Conservation (phyloP, 2,329 filamentous ascomycete genomes). For the Colletotrichum euphorbiae region DNA sequence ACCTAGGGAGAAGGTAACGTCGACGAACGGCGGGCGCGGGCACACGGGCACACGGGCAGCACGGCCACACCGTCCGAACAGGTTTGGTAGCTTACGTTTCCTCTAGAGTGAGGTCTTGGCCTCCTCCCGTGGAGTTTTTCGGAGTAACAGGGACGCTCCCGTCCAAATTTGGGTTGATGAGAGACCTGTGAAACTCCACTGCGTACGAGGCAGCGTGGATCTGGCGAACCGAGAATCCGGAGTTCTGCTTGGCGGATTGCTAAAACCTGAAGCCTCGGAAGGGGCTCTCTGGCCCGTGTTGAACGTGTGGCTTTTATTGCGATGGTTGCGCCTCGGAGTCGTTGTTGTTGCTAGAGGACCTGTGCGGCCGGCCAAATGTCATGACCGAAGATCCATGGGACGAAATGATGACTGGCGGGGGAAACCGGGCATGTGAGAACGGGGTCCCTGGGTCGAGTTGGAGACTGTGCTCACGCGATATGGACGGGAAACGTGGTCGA, state of each 20-base stretch:
- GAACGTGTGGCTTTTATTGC: background rate
- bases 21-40: constrained; percentile 36
- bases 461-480: constrained; percentile 10
- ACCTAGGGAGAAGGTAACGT: constrained; percentile 20
- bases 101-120: constrained; percentile 34
- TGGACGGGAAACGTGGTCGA: background rate
- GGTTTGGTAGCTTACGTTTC: constrained; percentile 39
- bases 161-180: constrained; percentile 28
- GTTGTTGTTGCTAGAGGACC: constrained; percentile 19
- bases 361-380: constrained; percentile 27
- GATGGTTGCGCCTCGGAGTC: background rate
- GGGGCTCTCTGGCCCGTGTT: background rate
- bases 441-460: constrained; percentile 10
- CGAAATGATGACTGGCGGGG: constrained; percentile 32
- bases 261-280: background rate
- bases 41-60: constrained; percentile 24
- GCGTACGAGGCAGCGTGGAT: constrained; percentile 36
- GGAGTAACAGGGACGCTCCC: constrained; percentile 30
- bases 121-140: constrained; percentile 31
- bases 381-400: constrained; percentile 35
- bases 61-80: constrained; percentile 39
- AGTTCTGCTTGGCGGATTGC: constrained; percentile 24
- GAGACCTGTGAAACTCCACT: constrained; percentile 36
- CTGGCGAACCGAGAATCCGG: constrained; percentile 29
- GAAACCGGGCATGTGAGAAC: constrained; percentile 27